Evolutionary conservation across 2,329 filamentous ascomycete genomes (phyloP), one percentile per base, ranked within the genome.

Genomic region (Xylariaceae sp.): DNA sequence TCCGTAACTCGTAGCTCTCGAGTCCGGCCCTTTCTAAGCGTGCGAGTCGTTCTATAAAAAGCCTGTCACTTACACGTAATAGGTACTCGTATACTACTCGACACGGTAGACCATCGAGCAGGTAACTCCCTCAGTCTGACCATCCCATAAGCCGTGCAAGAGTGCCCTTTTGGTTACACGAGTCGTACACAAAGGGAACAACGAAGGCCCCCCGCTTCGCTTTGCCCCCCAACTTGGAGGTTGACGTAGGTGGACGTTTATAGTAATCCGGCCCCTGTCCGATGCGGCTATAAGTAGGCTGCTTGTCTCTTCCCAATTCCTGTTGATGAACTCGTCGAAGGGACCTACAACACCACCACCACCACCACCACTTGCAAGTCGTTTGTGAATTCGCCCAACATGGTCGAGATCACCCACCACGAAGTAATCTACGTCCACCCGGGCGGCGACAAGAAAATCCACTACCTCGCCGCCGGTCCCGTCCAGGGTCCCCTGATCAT

Each of bases 381-480:
- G 39, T 42, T 30, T 54, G 50, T 17, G 17, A 64, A 30, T 4
- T 30, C 62, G 60, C 55, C 52, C 5, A 17, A 44, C 23, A 45
- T 5, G 5, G 17, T 8, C 23, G 48, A 39, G 13, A 57, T 62
- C 11, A 65, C 62, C 7, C 52, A 62, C 2, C 66, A 67, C 53
- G 58, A 63, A 5, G 64, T 65, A 35, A 44, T 55, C 37, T 67
- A 67, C 55, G 62, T 58, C 9, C 50, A 57, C 23, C 23, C 23
- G 23, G 23, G 23, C 51, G 64, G 65, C 34, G 63, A 65, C 34
- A 69, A 71, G 57, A 64, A 64, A 13, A 72, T 71, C 35, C 69
- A 70, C 59, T 72, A 72, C 50, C 53, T 67, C 8, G 68, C 71
- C 1, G 67, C 70, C 4, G 71, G 71, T 8, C 68, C 70, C 6